phyloP scores from a whole-genome alignment of 2,329 filamentous ascomycete species.

The Cladosporium sp. region DNA sequence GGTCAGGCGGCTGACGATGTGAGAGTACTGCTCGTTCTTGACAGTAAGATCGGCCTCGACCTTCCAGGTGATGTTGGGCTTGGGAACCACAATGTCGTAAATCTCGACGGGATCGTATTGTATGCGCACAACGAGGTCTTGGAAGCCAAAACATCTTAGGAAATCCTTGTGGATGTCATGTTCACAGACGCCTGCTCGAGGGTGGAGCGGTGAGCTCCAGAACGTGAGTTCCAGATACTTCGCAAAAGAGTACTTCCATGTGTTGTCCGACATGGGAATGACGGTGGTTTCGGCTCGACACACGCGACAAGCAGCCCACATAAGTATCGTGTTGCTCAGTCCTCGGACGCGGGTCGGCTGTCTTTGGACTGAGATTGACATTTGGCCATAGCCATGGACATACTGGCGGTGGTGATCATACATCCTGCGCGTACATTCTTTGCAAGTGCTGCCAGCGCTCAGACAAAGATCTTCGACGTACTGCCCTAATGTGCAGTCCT shows the following conservation, averaged over 20 bases:
- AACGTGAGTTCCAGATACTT: slow-evolving; percentile 98
- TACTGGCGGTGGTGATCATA: slow-evolving; percentile 92
- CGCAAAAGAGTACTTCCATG: slow-evolving; percentile 97
- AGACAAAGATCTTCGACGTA: slow-evolving; percentile 89
- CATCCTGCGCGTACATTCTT: slow-evolving; percentile 81
- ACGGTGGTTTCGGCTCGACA: slow-evolving; percentile 88
- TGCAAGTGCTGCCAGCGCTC: slow-evolving; percentile 70
- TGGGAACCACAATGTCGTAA: slow-evolving; percentile 88
- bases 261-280: slow-evolving; percentile 85
- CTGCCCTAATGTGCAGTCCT: slow-evolving; percentile 89
- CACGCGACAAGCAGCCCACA: slow-evolving; percentile 96
- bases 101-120: slow-evolving; percentile 92
- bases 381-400: slow-evolving; percentile 89
- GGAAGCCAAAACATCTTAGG: slow-evolving; percentile 84
- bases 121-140: slow-evolving; percentile 78
- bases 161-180: slow-evolving; percentile 93
- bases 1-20: slow-evolving; percentile 74
- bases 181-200: slow-evolving; percentile 69
- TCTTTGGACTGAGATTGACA: slow-evolving; percentile 84
- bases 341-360: slow-evolving; percentile 62
- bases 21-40: slow-evolving; percentile 85
- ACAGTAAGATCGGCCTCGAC: slow-evolving; percentile 88
- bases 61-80: slow-evolving; percentile 91
- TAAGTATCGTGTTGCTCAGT: slow-evolving; percentile 72
- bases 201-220: slow-evolving; percentile 80